A percentile compares a stretch with the other conserved stretches of the same genome.
Conservation (phyloP, 1,139 yeast genomes). For the Sugiyamaella japonica region DNA sequence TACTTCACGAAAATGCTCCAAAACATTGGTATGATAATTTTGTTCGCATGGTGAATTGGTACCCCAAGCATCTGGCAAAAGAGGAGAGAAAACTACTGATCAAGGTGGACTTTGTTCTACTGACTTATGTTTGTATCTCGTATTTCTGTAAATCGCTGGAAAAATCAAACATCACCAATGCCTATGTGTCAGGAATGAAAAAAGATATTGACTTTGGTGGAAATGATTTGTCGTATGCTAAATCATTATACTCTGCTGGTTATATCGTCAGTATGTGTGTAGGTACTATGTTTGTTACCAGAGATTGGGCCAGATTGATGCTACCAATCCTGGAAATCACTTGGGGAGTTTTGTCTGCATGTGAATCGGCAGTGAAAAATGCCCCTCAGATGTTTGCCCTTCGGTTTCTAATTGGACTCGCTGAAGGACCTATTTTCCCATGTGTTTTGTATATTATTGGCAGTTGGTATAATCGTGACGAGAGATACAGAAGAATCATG, state of each 20-base stretch:
- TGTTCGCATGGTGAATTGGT: conserved; percentile 37
- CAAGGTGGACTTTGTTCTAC: conserved; percentile 38
- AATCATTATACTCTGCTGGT: conserved; percentile 40
- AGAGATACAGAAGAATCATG: conserved; percentile 52
- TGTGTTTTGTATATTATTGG: conserved; percentile 56
- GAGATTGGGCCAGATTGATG: conserved; percentile 40
- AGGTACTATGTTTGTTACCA: conserved; percentile 41
- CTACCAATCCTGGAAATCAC: conserved; percentile 54
- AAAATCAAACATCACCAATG: conserved; percentile 42
- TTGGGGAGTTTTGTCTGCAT: conserved; percentile 59
- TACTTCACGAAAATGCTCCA: conserved; percentile 16
- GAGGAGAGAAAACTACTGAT: conserved; percentile 36
- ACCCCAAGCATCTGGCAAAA: conserved; percentile 34
- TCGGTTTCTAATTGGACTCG: conserved; percentile 58
- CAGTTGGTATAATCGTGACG: conserved; percentile 50
- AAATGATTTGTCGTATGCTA: conserved; percentile 56
- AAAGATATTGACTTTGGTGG: conserved; percentile 53
- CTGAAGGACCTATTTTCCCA: conserved; percentile 63
- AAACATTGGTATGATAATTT: conserved; percentile 36
- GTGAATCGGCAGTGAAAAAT: conserved; percentile 48
- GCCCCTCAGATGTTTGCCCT: conserved; percentile 54
- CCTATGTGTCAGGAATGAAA: conserved; percentile 64
- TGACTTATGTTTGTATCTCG: conserved; percentile 37
- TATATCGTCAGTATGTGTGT: conserved; percentile 40
- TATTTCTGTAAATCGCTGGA: conserved; percentile 41